These are phyloP conservation scores for Brassica rapa DNA, from an alignment of 345 rosid genomes.

Conservation along the genomic window DNA sequence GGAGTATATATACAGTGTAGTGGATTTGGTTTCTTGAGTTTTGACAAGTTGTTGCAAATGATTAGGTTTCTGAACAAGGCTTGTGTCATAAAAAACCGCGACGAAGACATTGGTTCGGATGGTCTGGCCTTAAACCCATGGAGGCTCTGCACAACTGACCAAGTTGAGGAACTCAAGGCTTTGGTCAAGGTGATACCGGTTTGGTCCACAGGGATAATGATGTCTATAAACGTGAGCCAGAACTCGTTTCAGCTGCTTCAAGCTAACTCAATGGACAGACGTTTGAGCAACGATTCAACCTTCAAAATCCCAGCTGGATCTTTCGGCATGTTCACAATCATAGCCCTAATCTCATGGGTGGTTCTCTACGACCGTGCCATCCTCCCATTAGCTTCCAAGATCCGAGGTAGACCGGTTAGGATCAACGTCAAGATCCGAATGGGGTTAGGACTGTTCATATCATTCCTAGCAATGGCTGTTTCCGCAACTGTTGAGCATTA, in stretches of 20 bases:
- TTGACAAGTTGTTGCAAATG: slow-evolving; percentile 10
- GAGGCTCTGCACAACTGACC: slow-evolving; percentile 77
- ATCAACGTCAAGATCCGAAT: slow-evolving; percentile 58
- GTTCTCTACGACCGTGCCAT: slow-evolving; percentile 68
- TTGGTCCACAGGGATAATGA: slow-evolving; percentile 75
- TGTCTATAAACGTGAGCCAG: slow-evolving; percentile 67
- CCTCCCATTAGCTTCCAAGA: slow-evolving; percentile 71
- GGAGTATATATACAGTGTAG: not conserved
- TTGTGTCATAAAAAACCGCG: slow-evolving; percentile 53
- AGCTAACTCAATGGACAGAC: slow-evolving; percentile 73
- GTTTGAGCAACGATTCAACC: slow-evolving; percentile 42
- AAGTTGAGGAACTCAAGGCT: slow-evolving; percentile 82
- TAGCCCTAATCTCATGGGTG: slow-evolving; percentile 55
- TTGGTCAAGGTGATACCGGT: slow-evolving; percentile 65
- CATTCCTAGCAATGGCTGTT: slow-evolving; percentile 62
- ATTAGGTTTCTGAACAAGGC: slow-evolving; percentile 79
- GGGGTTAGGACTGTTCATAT: slow-evolving; percentile 68
- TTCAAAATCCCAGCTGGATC: slow-evolving; percentile 85
- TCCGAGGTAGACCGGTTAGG: slow-evolving; percentile 57
- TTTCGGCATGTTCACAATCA: slow-evolving; percentile 52
- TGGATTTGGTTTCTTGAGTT: not conserved
- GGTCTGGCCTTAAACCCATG: slow-evolving; percentile 67
- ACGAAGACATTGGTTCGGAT: slow-evolving; percentile 54
- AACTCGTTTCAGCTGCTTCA: slow-evolving; percentile 70
- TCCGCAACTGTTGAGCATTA: slow-evolving; percentile 60